Evolutionary conservation across 768 basidiomycete genomes (phyloP), one percentile per base, ranked within the genome.

Genomic region (Saitozyma sp.): DNA sequence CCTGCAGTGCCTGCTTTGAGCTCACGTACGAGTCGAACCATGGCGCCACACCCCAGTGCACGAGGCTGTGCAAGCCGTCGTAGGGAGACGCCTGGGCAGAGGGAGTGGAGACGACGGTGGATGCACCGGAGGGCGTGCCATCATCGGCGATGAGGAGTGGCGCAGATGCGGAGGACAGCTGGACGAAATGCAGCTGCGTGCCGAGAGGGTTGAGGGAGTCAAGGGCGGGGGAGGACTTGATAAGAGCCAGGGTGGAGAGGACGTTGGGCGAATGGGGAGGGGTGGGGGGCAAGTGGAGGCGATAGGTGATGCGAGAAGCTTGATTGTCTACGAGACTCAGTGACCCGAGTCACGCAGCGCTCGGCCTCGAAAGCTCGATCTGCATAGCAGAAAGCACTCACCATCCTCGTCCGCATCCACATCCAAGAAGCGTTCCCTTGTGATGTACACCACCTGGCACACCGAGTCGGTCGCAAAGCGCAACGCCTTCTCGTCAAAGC

Each of bases 11-110:
- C 85, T 74, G 45, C 55, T 92, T 85, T 20, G 91, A 84, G 20
- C 89, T 92, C 37, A 97, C 93, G 73, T 95, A 98, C 14, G 95
- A 92, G 79, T 98, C 94, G 72, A 99, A 98, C 89, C 92, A 97
- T 0, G 94, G 94, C 70, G 97, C 95, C 37, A 99, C 93, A 68
- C 91, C 96, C 59, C 85, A 88, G 74, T 94, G 96, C 16, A 99
- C 92, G 19, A 99, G 85, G 9, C 92, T 91, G 76, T 98, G 95
- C 38, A 99, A 80, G 74, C 91, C 90, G 79, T 98, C 95, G 74
- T 98, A 99, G 0, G 95, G 93, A 2, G 78, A 80, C 1, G 68
- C 67, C 48, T 73, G 74, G 40, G 61, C 54, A 10, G 68, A 57
- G 2, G 71, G 71, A 1, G 69, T 73, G 9, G 67, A 62, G n/a